Conservation (phyloP, 148 eudicot genomes). For the Chenopodium album region DNA sequence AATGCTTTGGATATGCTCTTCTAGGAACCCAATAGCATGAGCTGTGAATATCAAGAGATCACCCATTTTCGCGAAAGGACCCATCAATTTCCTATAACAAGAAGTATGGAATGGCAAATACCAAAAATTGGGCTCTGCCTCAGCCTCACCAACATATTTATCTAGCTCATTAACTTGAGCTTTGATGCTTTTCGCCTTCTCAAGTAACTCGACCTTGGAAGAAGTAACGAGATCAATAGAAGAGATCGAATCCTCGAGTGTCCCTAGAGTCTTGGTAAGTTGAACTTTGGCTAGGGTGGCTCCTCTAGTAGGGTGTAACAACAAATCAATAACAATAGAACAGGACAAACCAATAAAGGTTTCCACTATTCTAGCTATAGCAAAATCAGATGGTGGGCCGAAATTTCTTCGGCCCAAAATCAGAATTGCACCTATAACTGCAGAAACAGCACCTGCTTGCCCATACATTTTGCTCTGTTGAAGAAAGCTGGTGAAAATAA, state of each 20-base stretch:
- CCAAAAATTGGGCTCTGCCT: slow-evolving; percentile 79
- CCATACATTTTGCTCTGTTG: slow-evolving; percentile 70
- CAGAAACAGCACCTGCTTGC: slow-evolving; percentile 76
- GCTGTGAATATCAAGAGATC: slow-evolving; percentile 42
- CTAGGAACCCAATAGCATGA: slow-evolving; percentile 40
- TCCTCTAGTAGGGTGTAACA: slow-evolving; percentile 69
- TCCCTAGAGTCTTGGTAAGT: slow-evolving; percentile 38
- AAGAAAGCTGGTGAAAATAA: slow-evolving; percentile 60
- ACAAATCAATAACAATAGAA: slow-evolving; percentile 48
- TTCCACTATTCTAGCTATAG: slow-evolving; percentile 62
- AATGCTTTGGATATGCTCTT: slow-evolving; percentile 34
- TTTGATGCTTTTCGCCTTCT: slow-evolving; percentile 36
- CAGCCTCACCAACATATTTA: slow-evolving; percentile 60
- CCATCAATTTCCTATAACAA: slow-evolving; percentile 48
- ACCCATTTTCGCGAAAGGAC: slow-evolving; percentile 46
- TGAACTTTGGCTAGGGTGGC: slow-evolving; percentile 60
- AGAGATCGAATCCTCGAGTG: slow-evolving; percentile 32
- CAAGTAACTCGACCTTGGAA: slow-evolving; percentile 21
- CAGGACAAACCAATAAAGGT: slow-evolving; percentile 74
- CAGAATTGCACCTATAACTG: slow-evolving; percentile 73
- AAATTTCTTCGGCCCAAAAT: slow-evolving; percentile 61
- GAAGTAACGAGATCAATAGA: slow-evolving; percentile 28
- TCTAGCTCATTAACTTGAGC: slow-evolving; percentile 36
- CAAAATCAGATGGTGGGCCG: slow-evolving; percentile 70
- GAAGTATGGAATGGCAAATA: slow-evolving; percentile 57